Evolutionary conservation across 2,329 filamentous ascomycete species (phyloP).

Genomic region (Talaromyces funiculosus): DNA sequence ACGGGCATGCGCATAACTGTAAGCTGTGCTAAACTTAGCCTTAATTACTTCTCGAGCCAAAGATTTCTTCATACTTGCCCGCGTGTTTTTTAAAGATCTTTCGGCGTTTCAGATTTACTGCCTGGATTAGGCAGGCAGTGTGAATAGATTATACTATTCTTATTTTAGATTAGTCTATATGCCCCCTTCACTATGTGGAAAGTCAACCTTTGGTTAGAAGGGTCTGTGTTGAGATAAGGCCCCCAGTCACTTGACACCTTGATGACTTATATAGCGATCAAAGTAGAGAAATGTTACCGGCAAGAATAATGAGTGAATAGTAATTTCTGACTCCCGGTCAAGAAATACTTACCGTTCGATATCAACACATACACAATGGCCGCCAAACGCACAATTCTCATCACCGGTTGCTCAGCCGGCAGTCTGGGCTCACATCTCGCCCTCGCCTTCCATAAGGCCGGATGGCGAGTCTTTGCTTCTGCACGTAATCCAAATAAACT

Average conservation of each 20-base stretch:
- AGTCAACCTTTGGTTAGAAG: too few species aligned
- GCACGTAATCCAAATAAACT: not conserved
- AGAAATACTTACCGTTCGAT: not conserved
- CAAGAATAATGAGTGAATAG: too few species aligned
- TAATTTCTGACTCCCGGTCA: not conserved
- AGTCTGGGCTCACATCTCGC: constrained; percentile 2
- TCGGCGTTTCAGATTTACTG: too few species aligned
- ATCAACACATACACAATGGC: not conserved
- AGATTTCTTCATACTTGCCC: not conserved
- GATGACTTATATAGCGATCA: too few species aligned
- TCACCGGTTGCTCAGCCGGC: constrained; percentile 9
- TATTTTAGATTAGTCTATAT: too few species aligned
- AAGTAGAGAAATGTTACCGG: too few species aligned
- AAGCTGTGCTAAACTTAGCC: not conserved
- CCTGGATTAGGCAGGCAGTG: too few species aligned
- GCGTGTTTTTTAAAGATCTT: too few species aligned
- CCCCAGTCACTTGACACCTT: too few species aligned
- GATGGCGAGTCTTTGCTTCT: constrained; percentile 7
- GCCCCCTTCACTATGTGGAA: too few species aligned
- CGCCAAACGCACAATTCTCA: constrained; percentile 4
- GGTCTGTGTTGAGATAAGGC: too few species aligned
- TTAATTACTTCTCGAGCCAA: not conserved
- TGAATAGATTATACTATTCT: too few species aligned
- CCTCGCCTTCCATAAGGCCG: not conserved
- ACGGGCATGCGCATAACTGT: not conserved